Base-by-base conservation (phyloP, 2,329 filamentous ascomycete genomes). In the Teratosphaeria pseudoeucalypti region DNA sequence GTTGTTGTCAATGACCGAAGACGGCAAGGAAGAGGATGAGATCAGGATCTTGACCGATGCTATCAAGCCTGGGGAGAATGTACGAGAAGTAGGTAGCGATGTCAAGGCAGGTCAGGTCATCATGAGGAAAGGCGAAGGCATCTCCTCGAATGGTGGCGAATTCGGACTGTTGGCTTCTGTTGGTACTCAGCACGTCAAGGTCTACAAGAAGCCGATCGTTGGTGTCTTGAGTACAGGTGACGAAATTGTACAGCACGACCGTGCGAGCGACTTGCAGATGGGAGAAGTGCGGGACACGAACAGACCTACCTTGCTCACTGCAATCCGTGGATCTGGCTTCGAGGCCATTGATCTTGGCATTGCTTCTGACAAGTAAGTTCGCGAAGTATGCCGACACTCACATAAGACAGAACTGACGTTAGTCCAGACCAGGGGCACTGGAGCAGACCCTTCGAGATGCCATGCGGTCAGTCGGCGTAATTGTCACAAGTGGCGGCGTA, bases 221-320 rank as follows among this genome's bases (percentile, higher is more conserved):
- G 94, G 92, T 5, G 85, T 99, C 1, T 76, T 99, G 19, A 96
- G 92, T 57, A 99, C 94, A 0, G 94, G 94, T 26, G 92, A 99
- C 70, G 94, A 99, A 73, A 89, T 99, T 56, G 86, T 96, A 5
- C 82, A 87, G 62, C 86, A 94, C 67, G 78, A 87, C 60, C 77
- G 82, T 29, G 78, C 83, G 0, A 83, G 82, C 0, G 76, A 78
- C 0, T 77, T 97, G 9, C 80, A 80, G 3, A 78, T 89, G 0
- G 94, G 94, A 43, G 90, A 97, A 73, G 94, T 99, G 23, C 82
- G 94, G 59, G 94, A 99, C 72, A 95, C 90, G 3, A 99, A 99
- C 70, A 83, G 94, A 12, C 90, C 92, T 1, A 92, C 91, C 0
- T 81, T 99, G 39, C 82, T 96, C 67, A 88, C 89, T 0, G 90